Evolutionary conservation across 148 eudicot species (phyloP), one percentile per base, ranked within the genome.

Genomic region (Simmondsia chinensis): DNA sequence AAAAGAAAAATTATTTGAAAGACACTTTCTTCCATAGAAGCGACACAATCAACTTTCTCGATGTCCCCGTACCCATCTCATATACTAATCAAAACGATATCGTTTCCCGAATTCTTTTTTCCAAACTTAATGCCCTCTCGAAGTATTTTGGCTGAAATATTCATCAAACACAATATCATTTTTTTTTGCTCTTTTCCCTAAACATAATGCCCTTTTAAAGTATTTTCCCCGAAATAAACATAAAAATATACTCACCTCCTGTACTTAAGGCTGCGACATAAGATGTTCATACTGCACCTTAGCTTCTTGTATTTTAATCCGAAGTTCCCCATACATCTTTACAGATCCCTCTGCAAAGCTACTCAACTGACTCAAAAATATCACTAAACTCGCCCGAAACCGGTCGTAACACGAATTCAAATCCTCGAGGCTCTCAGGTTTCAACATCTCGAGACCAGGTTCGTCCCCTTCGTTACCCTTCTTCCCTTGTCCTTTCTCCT

Each of bases 401-500:
- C 65, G 64, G 54, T 69, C 84, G 42, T 56, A 56, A 17, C 69
- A 65, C 1, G 73, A 43, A 19, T 42, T 59, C 65, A 67, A 44
- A 26, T 77, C 77, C 49, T 76, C 82, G 0, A 49, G 52, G 23
- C 54, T 56, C 28, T 73, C 77, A 19, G 73, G 75, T 18, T 59
- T 59, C 48, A 59, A 43, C 41, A 57, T 9, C 32, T 66, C 66
- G 8, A 53, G 39, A 3, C 13, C 66, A 1, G 66, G 18, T 15
- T 76, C 68, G 30, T 38, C 34, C 27, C 41, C 52, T 6, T 31
- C 45, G 4, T 33, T 54, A 30, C 43, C 44, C 61, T 61, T 69
- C 64, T 80, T 88, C 30, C 82, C 80, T 11, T 77, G 83, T 48
- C 40, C 48, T 67, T 81, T 88, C 46, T 88, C 97, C 48, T 80